Conservation (phyloP, 176 grass and related monocot species). For the Rhynchospora breviuscula region DNA sequence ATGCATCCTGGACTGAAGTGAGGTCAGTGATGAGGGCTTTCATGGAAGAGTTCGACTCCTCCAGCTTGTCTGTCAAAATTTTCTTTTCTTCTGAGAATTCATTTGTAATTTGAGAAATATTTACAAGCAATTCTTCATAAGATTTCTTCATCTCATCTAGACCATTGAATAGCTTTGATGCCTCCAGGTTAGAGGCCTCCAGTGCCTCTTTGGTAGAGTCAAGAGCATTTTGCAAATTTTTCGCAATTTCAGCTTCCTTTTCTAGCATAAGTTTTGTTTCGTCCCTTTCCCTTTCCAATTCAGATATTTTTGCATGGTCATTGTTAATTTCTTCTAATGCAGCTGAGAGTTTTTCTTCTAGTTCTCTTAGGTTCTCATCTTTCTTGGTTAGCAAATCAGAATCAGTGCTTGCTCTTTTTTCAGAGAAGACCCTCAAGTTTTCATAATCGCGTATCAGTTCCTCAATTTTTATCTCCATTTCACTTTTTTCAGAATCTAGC, state of each 20-base stretch:
- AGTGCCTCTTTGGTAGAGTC: constrained; percentile 53
- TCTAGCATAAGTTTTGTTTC: constrained; percentile 48
- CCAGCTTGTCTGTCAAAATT: constrained; percentile 48
- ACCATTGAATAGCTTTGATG: constrained; percentile 52
- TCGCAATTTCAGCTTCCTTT: constrained; percentile 40
- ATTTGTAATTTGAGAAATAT: constrained; percentile 57
- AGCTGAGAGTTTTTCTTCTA: constrained; percentile 69
- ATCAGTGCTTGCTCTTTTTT: constrained; percentile 45
- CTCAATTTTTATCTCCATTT: constrained; percentile 45
- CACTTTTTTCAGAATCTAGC: constrained; percentile 56
- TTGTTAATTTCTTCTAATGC: constrained; percentile 56
- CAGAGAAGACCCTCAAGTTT: constrained; percentile 53
- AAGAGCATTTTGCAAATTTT: constrained; percentile 55
- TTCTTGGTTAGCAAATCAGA: constrained; percentile 51
- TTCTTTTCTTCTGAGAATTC: constrained; percentile 55
- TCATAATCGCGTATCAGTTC: constrained; percentile 50
- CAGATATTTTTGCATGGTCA: constrained; percentile 42
- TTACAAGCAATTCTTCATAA: constrained; percentile 53
- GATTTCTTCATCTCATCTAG: constrained; percentile 56
- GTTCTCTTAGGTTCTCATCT: constrained; percentile 50
- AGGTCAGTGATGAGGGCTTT: constrained; percentile 70
- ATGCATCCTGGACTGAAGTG: constrained; percentile 57
- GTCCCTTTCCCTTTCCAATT: constrained; percentile 62
- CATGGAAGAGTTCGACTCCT: constrained; percentile 55
- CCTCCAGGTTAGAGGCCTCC: constrained; percentile 44